These are phyloP conservation scores for Phytophthora constricta DNA, from an alignment of 352 stramenopile species.

Conservation along the genomic window DNA sequence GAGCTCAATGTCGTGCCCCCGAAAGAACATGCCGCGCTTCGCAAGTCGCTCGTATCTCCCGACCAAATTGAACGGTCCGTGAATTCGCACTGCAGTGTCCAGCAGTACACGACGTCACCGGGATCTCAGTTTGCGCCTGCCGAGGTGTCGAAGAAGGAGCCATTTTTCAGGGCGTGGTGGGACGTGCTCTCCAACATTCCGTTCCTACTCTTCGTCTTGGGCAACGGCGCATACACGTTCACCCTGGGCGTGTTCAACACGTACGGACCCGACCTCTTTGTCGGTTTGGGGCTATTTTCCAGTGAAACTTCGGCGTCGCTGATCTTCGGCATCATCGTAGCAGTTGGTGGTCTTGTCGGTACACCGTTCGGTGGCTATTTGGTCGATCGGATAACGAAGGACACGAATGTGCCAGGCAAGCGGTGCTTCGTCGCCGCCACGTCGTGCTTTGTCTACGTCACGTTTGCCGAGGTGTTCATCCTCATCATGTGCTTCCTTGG, in stretches of 20 bases:
- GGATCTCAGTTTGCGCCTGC: neutral
- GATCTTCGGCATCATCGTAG: constrained; percentile 75
- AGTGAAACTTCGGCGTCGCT: constrained; percentile 72
- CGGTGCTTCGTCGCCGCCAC: constrained; percentile 49
- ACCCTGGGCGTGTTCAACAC: constrained; percentile 74
- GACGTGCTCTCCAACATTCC: constrained; percentile 56
- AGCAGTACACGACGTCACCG: neutral
- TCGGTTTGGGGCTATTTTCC: constrained; percentile 78
- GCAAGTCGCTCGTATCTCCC: constrained; percentile 31
- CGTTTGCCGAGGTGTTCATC: constrained; percentile 49
- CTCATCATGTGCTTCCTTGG: constrained; percentile 51
- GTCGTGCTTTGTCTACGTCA: constrained; percentile 57
- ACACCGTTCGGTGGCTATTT: constrained; percentile 79
- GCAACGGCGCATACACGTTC: constrained; percentile 80
- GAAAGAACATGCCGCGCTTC: constrained; percentile 25
- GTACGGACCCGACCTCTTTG: constrained; percentile 82
- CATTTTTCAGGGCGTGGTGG: constrained; percentile 45
- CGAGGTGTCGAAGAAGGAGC: constrained; percentile 6
- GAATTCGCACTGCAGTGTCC: constrained; percentile 22
- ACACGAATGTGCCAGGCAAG: constrained; percentile 40
- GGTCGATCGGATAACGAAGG: constrained; percentile 48
- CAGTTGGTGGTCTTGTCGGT: constrained; percentile 73
- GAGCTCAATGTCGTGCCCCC: constrained; percentile 48
- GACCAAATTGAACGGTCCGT: constrained; percentile 29
- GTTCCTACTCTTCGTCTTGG: constrained; percentile 74